phyloP scores from a whole-genome alignment of 495 filamentous ascomycete genomes.

The Aspergillus sparsus region DNA sequence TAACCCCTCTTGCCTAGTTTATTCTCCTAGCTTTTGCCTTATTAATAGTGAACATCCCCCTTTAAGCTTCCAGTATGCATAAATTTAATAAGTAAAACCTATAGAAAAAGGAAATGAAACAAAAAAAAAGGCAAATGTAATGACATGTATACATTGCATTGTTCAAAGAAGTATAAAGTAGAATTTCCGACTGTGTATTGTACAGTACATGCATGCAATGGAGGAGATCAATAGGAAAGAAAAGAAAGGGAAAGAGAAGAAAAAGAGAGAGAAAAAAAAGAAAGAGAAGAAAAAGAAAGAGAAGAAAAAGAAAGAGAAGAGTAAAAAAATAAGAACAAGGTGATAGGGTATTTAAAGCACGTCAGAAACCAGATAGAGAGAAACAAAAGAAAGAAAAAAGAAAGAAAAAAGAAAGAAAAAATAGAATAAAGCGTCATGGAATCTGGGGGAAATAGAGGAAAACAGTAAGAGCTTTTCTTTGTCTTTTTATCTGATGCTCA shows the following conservation, averaged over 20 bases:
- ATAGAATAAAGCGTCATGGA: too few relatives aligned
- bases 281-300: constrained; percentile 7
- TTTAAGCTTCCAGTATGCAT: too few relatives aligned
- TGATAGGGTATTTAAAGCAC: constrained; percentile 1
- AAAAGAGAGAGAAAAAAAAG: constrained; percentile 1
- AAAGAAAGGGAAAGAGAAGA: constrained; percentile 10
- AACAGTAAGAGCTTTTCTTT: too few relatives aligned
- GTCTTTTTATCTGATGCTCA: not conserved
- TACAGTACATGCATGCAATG: too few relatives aligned
- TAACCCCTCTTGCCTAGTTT: too few relatives aligned
- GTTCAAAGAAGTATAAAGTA: too few relatives aligned
- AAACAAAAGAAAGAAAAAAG: not conserved
- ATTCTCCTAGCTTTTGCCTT: too few relatives aligned
- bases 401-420: not conserved
- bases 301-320: constrained; percentile 10
- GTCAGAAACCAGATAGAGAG: not conserved
- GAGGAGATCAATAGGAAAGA: not conserved
- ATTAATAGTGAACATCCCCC: too few relatives aligned
- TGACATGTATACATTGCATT: not conserved
- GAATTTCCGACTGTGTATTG: too few relatives aligned
- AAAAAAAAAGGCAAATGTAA: not conserved
- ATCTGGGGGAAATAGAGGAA: too few relatives aligned
- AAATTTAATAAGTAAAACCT: too few relatives aligned
- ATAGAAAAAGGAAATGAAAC: not conserved
- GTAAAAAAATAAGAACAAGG: not conserved